Percentiles rank a stretch among this genome's conserved stretches.
These are phyloP conservation scores for Eleusine indica DNA, from an alignment of 176 grass and related monocot species.

Conservation along the genomic window DNA sequence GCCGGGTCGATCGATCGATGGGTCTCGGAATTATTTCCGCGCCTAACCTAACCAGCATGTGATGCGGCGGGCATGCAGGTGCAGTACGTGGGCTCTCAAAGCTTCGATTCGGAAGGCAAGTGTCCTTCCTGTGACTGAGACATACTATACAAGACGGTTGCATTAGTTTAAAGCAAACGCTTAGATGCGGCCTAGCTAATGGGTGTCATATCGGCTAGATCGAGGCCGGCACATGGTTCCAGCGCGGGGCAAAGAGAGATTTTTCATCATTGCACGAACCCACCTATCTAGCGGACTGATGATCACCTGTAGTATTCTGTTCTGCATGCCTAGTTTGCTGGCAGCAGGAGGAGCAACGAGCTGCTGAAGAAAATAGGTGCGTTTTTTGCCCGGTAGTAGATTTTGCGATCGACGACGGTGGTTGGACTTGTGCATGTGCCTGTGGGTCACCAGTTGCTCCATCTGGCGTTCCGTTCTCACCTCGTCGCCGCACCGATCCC, in stretches of 20 bases:
- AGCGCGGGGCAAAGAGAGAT: background rate
- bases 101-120: background rate
- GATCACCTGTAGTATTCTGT: background rate
- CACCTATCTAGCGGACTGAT: background rate
- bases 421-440: background rate
- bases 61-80: background rate
- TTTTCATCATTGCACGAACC: background rate
- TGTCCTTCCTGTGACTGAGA: background rate
- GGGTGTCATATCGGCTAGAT: background rate
- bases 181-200: background rate
- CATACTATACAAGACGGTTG: background rate
- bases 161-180: background rate
- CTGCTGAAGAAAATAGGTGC: background rate
- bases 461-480: background rate
- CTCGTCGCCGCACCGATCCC: background rate
- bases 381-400: background rate
- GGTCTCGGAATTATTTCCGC: background rate
- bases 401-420: background rate
- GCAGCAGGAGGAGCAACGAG: background rate
- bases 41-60: constrained; percentile 17
- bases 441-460: background rate
- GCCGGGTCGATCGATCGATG: background rate
- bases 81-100: background rate
- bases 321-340: background rate
- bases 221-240: background rate